Percentiles rank a stretch among this genome's conserved stretches.
These are phyloP conservation scores for Verticillium nonalfalfae DNA, from an alignment of 2,329 filamentous ascomycete genomes.

Conservation along the genomic window DNA sequence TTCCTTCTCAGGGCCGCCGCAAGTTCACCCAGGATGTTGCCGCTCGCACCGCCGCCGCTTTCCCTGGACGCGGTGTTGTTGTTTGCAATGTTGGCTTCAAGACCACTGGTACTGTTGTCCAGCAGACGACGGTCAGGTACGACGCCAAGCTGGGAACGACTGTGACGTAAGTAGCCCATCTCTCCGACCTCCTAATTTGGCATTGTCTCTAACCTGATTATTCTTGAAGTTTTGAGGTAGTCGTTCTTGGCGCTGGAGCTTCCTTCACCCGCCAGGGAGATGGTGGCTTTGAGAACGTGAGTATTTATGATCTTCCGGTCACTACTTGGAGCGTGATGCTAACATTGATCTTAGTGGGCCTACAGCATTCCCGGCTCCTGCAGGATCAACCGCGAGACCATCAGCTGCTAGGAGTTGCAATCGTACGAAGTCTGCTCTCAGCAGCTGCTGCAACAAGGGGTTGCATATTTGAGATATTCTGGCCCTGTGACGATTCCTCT, in stretches of 20 bases:
- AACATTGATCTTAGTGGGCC: neutral
- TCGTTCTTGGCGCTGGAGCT: neutral
- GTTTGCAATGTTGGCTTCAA: neutral
- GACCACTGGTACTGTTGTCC: neutral
- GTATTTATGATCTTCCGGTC: neutral
- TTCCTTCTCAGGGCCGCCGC: neutral
- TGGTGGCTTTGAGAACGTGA: constrained; percentile 1
- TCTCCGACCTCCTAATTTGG: neutral
- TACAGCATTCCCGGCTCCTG: neutral
- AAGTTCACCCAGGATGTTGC: constrained; percentile 1
- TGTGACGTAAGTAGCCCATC: neutral
- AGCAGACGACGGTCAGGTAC: neutral
- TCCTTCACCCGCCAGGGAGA: neutral
- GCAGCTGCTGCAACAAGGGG: neutral
- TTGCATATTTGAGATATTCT: neutral
- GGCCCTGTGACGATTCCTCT: neutral
- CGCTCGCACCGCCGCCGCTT: neutral
- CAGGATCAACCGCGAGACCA: neutral
- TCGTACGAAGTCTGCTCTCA: neutral
- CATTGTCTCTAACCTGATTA: neutral
- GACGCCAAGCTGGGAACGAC: neutral
- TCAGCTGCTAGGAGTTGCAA: neutral
- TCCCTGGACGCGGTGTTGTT: neutral
- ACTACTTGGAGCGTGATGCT: neutral
- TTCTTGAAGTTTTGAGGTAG: neutral